These are phyloP conservation scores for Raffaelea deltoideospora DNA, from an alignment of 2,329 filamentous ascomycete species.

Conservation along the genomic window DNA sequence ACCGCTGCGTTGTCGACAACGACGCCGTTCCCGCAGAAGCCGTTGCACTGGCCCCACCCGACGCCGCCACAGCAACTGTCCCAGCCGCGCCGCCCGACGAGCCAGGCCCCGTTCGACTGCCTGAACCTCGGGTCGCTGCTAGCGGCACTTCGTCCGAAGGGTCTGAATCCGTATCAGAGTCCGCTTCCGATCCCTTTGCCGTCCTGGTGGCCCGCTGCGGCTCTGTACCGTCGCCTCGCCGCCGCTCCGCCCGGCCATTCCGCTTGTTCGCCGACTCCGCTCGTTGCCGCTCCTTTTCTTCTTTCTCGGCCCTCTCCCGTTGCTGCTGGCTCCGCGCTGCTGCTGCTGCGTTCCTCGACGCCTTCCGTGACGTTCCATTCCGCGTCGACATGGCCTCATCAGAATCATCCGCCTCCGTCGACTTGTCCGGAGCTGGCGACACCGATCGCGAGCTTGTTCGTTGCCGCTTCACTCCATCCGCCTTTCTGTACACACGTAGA, in stretches of 20 bases:
- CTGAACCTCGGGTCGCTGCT: constrained; percentile 20
- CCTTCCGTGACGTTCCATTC: constrained; percentile 41
- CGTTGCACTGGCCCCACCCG: not conserved
- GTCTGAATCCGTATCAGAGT: constrained; percentile 47
- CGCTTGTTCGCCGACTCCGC: constrained; percentile 64
- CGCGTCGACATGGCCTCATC: constrained; percentile 49
- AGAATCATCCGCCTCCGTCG: constrained; percentile 45
- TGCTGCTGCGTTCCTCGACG: constrained; percentile 30
- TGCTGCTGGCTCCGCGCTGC: constrained; percentile 20
- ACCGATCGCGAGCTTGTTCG: constrained; percentile 65
- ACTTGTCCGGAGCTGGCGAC: constrained; percentile 38
- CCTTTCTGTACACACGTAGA: constrained; percentile 50
- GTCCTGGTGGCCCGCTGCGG: constrained; percentile 5
- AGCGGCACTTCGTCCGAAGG: constrained; percentile 51
- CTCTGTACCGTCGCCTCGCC: constrained; percentile 60
- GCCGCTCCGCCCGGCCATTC: constrained; percentile 66
- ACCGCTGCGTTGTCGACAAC: constrained; percentile 9
- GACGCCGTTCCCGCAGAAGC: not conserved
- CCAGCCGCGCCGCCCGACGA: constrained; percentile 10
- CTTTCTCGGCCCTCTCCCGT: constrained; percentile 48
- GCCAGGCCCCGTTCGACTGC: too few species aligned
- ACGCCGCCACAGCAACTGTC: constrained; percentile 4
- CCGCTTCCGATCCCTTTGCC: constrained; percentile 18
- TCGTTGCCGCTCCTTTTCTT: constrained; percentile 60
- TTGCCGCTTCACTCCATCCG: constrained; percentile 61